Evolutionary conservation across 2,329 filamentous ascomycete genomes (phyloP), one percentile per base, ranked within the genome.

Genomic region (Chaetomium sp.): DNA sequence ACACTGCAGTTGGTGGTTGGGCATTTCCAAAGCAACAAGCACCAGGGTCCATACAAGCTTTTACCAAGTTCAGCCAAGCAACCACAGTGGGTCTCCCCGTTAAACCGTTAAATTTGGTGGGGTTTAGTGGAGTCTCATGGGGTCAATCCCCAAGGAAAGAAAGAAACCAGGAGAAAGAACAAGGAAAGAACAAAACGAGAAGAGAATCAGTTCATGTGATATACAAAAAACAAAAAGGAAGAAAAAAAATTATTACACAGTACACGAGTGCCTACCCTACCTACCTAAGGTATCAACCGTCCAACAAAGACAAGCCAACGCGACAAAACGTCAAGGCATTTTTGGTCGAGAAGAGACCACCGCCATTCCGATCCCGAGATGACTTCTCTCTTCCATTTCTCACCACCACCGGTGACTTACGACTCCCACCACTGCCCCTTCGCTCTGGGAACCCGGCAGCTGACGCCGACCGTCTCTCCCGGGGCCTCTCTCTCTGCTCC

Each of bases 391-490:
- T 29, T 19, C 25, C 49, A 7, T 53, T 25, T 4, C 25, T 16
- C 19, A 62, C 56, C 13, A 65, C 45, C n/a, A 62, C 63, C 7
- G 55, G 38, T 12, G 27, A 6, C 55, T 54, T 64, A 35, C 61
- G 27, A 50, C 8, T 35, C 19, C 23, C 54, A 27, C 27, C 56
- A 9, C 45, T 23, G 1, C 27, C 56, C 21, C 59, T 57, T 45
- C 60, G 50, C 19, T 64, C 63, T 25, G 49, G 38, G 16, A 31
- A 38, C 6, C 51, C 58, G 1, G 59, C 64, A 13, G 47, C 61
- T 21, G 66, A 68, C 31, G 47, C 53, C 21, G 59, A 47, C 60
- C 64, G 49, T 19, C 54, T 56, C 55, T 55, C 58, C 16, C 63
- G 38, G n/a, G 55, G 42, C 42, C 51, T 57, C 3, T 60, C 64